Evolutionary conservation across 2,329 filamentous ascomycete genomes (phyloP), one percentile per base, ranked within the genome.

Genomic region (Penicillium sp.): DNA sequence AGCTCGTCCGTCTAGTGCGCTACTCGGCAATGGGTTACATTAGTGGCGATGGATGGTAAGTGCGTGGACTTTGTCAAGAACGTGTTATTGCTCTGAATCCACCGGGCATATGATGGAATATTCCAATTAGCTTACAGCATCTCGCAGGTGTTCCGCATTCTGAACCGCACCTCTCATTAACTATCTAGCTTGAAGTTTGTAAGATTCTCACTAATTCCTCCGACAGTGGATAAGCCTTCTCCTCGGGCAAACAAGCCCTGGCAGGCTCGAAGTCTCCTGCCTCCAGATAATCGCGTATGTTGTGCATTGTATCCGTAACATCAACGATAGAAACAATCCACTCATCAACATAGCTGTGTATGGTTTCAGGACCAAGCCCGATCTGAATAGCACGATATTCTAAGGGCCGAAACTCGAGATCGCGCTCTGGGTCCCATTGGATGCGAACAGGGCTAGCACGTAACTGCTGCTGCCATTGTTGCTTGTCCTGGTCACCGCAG

Each of bases 321-420:
- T 88, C 86, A 55, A 83, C 79, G 57, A 88, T 85, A 4, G 73
- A 74, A 4, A 80, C 73, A 64, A 87, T 83, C 78, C 82, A 83
- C 43, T 84, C 75, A 39, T 79, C 74, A 3, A 80, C 75, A 80
- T 82, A 87, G 12, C 37, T 31, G 66, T 72, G 31, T 72, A 70
- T 11, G 5, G 37, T 14, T 14, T 14, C 37, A 14, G 15, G 37
- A 2, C 37, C 37, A 15, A 38, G 37, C 37, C 37, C 37, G 15
- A 38, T 38, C 12, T 38, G 37, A 38, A 38, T 38, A 2, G 37
- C 12, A 14, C 37, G 37, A 38, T 38, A 38, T 15, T 38, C 37
- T 14, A 38, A 38, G 12, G 37, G 37, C 37, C 15, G 37, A 15
- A 14, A 11, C 37, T 38, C 15, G 12, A 38, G 37, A 38, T 38